Base-by-base conservation (phyloP, 2,329 filamentous ascomycete genomes). In the Podosphaera aphanis region DNA sequence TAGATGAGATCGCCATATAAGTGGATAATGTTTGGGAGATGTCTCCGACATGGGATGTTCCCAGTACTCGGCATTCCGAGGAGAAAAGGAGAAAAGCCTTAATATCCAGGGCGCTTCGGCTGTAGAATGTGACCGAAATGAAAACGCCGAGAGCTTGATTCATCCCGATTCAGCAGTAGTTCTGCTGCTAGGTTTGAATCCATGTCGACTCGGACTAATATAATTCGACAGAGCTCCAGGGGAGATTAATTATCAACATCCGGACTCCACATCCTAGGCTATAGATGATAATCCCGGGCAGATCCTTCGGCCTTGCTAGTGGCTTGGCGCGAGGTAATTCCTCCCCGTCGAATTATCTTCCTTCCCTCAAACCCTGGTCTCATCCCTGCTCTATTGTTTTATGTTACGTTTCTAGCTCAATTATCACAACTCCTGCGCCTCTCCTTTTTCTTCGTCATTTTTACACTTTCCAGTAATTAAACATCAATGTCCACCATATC, bases 321-420 rank as follows among this genome's bases (percentile, higher is more conserved):
- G 20, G 18, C 15, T 41, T 29, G 31, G 10, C 45, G 23, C 21
- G 18, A 23, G 23, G 1, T 7, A 19, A 27, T 16, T 20, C 33
- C 19, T 25, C 18, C 33, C 18, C 31, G 35, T 23, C 16, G 39
- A 33, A 45, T 47, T 46, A n/a, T n/a, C n/a, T n/a, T 37, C 47
- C 48, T 27, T 42, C 43, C 51, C 51, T 50, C 49, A 49, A 20
- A 44, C 11, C n/a, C 52, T 47, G 31, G 45, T 47, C 40, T 15
- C 38, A 33, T 27, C 27, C 21, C 10, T 37, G 40, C 35, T 29
- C 25, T 23, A 35, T 38, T 44, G n/a, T n/a, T n/a, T n/a, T n/a
- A n/a, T n/a, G n/a, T n/a, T n/a, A n/a, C n/a, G n/a, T n/a, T n/a
- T n/a, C n/a, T n/a, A n/a, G n/a, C n/a, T n/a, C n/a, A n/a, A n/a